A percentile compares a stretch with the other conserved stretches of the same genome.
phyloP scores from a whole-genome alignment of 1,139 yeast genomes.

The Pichia sp. region DNA sequence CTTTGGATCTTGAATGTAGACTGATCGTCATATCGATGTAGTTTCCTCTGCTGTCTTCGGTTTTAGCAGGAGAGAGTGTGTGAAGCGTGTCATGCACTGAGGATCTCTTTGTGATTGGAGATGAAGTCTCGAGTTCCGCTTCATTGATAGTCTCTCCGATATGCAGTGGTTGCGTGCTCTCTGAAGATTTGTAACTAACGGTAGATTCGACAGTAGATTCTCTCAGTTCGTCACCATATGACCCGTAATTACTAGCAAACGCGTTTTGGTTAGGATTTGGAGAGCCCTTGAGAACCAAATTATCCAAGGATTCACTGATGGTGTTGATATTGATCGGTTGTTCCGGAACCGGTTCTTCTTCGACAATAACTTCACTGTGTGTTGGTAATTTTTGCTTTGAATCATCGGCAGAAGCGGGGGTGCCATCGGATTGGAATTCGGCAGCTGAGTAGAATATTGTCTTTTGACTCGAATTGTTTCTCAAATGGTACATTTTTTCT shows the following conservation, averaged over 20 bases:
- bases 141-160: background rate
- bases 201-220: conserved; percentile 5
- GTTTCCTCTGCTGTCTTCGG: conserved; percentile 3
- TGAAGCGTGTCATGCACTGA: background rate
- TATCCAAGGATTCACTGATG: conserved; percentile 8
- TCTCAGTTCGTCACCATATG: conserved; percentile 10
- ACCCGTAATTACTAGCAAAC: conserved; percentile 13
- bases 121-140: background rate
- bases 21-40: conserved; percentile 12
- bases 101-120: background rate
- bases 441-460: conserved; percentile 19
- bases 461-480: conserved; percentile 18
- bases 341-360: background rate
- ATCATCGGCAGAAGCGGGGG: background rate
- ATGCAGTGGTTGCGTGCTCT: conserved; percentile 12
- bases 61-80: conserved; percentile 4
- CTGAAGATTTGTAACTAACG: background rate
- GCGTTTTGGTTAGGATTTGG: conserved; percentile 3
- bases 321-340: conserved; percentile 1
- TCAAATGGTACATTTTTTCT: conserved; percentile 13
- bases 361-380: background rate
- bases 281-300: conserved; percentile 8
- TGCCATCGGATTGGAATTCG: conserved; percentile 10
- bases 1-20: conserved; percentile 4
- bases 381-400: background rate